A percentile compares a stretch with the other conserved stretches of the same genome.
phyloP scores from a whole-genome alignment of 2,329 filamentous ascomycete species.

The Hypoxylon sp. region DNA sequence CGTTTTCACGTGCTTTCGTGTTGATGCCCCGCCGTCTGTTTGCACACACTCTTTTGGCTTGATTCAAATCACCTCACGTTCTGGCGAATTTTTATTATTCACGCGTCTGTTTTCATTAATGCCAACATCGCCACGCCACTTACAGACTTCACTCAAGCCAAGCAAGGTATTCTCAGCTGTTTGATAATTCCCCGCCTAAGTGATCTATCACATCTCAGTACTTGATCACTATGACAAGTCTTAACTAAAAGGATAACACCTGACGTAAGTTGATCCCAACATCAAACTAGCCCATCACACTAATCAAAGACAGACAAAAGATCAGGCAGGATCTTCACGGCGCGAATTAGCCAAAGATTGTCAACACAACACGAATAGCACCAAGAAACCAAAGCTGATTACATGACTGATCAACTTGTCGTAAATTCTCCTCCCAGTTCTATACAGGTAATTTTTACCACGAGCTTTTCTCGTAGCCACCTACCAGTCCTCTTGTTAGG shows the following conservation, averaged over 20 bases:
- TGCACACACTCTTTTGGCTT: too few relatives aligned
- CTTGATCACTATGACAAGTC: background rate
- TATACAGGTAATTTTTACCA: too few relatives aligned
- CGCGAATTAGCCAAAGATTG: background rate
- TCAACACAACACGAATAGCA: background rate
- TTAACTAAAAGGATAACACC: background rate
- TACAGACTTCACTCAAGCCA: background rate
- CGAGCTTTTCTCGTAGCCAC: too few relatives aligned
- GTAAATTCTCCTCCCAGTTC: too few relatives aligned
- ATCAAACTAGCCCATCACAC: background rate
- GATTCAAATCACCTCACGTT: too few relatives aligned
- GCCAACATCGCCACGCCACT: background rate
- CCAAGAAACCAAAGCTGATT: too few relatives aligned
- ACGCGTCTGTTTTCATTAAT: background rate
- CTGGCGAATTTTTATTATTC: background rate
- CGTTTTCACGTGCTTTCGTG: too few relatives aligned
- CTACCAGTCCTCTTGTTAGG: too few relatives aligned
- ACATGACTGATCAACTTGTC: too few relatives aligned
- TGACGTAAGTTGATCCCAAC: background rate
- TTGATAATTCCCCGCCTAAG: background rate
- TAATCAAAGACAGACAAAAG: conserved; percentile 12
- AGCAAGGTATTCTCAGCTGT: background rate
- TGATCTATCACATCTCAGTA: conserved; percentile 18
- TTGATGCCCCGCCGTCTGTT: too few relatives aligned
- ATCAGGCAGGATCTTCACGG: background rate